Percentiles rank a stretch among this genome's conserved stretches.
Evolutionary conservation across 2,329 filamentous ascomycete species (phyloP).

Genomic region (Ceratocystiopsis minuta): DNA sequence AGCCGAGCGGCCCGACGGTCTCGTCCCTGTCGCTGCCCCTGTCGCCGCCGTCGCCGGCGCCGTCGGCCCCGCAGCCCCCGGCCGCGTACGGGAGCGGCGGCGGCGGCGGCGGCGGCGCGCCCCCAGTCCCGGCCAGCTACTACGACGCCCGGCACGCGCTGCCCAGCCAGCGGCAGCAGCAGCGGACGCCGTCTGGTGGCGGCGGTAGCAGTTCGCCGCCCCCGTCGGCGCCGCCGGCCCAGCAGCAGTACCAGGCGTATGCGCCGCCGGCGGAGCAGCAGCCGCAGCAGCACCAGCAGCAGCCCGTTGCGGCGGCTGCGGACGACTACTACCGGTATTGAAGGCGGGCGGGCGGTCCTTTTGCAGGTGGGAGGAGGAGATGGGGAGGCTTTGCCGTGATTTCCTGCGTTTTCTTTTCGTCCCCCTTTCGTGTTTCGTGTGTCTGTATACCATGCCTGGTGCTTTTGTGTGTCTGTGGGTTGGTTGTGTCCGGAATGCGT

Average conservation of each 20-base stretch:
- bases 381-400: too few species aligned
- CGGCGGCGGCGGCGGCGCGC: conserved; percentile 12
- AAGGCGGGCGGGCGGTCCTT: conserved; percentile 9
- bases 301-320: conserved; percentile 20
- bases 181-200: not conserved
- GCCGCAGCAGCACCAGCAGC: conserved; percentile 19
- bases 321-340: conserved; percentile 37
- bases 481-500: too few species aligned
- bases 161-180: conserved; percentile 15
- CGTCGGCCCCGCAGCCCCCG: conserved; percentile 12
- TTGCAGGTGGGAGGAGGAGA: too few species aligned
- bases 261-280: conserved; percentile 20
- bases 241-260: conserved; percentile 43
- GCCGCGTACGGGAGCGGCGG: conserved; percentile 18
- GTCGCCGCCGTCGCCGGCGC: conserved; percentile 9
- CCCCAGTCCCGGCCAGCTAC: not conserved
- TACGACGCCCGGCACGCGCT: conserved; percentile 30
- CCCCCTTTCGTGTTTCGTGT: not conserved
- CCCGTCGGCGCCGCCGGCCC: conserved; percentile 8
- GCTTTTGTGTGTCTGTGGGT: too few species aligned
- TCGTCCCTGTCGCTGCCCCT: conserved; percentile 24
- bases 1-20: conserved; percentile 19
- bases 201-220: not conserved
- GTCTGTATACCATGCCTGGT: not conserved
- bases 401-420: too few species aligned